phyloP scores from a whole-genome alignment of 2,329 filamentous ascomycete species.

The Capronia epimyces region DNA sequence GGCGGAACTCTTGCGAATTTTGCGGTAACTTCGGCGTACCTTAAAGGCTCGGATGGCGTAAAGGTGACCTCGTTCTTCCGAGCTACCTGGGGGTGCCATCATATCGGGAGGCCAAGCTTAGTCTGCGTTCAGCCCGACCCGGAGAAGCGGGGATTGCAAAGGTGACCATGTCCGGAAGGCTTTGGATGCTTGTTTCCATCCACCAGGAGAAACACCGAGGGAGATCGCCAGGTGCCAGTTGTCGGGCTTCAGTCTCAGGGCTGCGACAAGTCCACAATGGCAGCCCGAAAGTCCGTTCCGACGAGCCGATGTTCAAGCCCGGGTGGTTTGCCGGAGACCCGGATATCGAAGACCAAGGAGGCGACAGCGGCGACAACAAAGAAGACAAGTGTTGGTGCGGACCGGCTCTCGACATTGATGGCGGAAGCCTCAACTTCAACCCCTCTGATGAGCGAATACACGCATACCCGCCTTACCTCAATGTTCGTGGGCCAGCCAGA shows the following conservation, averaged over 20 bases:
- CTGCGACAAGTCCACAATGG: no score
- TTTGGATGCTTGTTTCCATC: not conserved
- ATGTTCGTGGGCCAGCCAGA: not conserved
- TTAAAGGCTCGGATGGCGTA: no score
- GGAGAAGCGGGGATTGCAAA: no score
- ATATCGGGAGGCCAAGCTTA: no score
- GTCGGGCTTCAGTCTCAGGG: not conserved
- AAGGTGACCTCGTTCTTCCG: no score
- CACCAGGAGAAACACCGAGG: not conserved
- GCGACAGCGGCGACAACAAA: not conserved
- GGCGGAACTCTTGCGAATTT: no score
- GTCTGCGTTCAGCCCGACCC: no score
- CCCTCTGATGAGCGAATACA: not conserved
- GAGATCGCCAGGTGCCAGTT: not conserved
- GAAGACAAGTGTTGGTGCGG: not conserved
- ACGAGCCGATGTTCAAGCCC: not conserved
- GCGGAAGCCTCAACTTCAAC: not conserved
- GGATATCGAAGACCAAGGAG: slow-evolving; percentile 1
- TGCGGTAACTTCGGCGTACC: no score
- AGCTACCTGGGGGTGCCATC: no score
- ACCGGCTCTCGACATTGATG: not conserved
- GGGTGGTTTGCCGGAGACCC: not conserved
- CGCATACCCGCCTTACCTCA: slow-evolving; percentile 14
- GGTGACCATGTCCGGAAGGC: not conserved
- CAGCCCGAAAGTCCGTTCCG: not conserved